phyloP scores from a whole-genome alignment of 139 green algal species.

The Haematococcus sp. region DNA sequence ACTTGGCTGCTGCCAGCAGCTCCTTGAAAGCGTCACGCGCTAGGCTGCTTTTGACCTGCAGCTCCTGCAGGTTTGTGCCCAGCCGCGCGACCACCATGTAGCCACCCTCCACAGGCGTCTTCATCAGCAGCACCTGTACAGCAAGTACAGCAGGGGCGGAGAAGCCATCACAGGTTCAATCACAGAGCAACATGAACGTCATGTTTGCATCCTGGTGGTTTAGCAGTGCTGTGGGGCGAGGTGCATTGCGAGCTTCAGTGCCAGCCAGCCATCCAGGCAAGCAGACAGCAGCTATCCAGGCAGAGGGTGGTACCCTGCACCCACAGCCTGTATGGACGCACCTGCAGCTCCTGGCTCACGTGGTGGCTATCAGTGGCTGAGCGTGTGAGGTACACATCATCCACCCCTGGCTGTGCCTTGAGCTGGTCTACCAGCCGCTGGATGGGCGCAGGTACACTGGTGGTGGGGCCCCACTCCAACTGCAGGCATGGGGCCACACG shows the following conservation, averaged over 20 bases:
- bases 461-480: background rate
- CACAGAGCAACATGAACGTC: no score
- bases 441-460: background rate
- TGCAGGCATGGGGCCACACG: background rate
- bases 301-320: no score
- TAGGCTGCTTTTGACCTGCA: conserved; percentile 1
- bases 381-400: background rate
- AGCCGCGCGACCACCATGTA: conserved; percentile 1
- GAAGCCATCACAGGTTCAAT: background rate
- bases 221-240: no score
- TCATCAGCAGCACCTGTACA: conserved; percentile 9
- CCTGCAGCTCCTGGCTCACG: background rate
- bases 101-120: background rate
- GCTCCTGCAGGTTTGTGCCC: background rate
- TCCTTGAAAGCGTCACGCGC: conserved; percentile 1
- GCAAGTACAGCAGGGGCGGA: background rate
- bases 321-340: no score
- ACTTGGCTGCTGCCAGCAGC: background rate
- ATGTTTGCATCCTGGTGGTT: no score
- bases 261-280: no score
- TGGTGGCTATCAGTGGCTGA: background rate
- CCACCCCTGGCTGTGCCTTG: background rate
- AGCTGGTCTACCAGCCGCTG: conserved; percentile 7
- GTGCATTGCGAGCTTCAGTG: no score
- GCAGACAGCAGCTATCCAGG: no score